phyloP scores from a whole-genome alignment of 176 grass and related monocot species.

The barley (Hordeum vulgare) region MorexV3_pseudomolecules_assembly NC_058523.1:36515055-36515554 shows the following conservation, averaged over 20 bases:
- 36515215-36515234: background rate
- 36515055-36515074: background rate
- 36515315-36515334: background rate
- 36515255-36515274: background rate
- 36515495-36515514: background rate
- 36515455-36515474: background rate
- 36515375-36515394: background rate
- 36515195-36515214: background rate
- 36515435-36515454: background rate
- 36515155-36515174: background rate
- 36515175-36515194: background rate
- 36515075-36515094: background rate
- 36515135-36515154: background rate
- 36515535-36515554: constrained; percentile 93
- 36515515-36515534: constrained; percentile 92
- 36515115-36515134: background rate
- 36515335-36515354: background rate
- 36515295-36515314: background rate
- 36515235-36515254: background rate
- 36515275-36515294: background rate
- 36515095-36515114: background rate
- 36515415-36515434: background rate
- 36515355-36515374: background rate
- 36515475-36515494: background rate
- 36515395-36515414: background rate